Base-by-base conservation (phyloP, 2,329 filamentous ascomycete species). In the Coniochaeta sp. region DNA sequence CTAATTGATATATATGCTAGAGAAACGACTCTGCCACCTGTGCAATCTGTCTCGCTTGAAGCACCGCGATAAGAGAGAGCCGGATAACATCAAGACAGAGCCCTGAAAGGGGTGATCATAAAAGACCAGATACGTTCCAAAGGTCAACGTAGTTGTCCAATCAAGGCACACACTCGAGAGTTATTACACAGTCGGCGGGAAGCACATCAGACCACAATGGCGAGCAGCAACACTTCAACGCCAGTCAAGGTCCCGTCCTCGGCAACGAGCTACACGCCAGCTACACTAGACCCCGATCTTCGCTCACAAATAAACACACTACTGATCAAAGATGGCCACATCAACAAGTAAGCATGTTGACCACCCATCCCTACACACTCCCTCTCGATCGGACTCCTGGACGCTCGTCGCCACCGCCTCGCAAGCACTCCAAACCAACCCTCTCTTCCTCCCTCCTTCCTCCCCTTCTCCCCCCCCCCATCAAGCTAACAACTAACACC, bases 231-330 rank as follows among this genome's bases (percentile, higher is more conserved):
- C 34, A 75, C 81, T 38, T 76, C 82, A 32, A 83, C 83, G 24
- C 83, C 84, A 4, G 82, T 85, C 66, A 86, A 86, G 69, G 82
- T 88, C 56, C 82, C 85, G 16, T 73, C 81, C 7, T 80, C 81
- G 34, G 82, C 82, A n/a, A 77, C 83, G 3, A 81, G 77, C 65
- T 85, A 88, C 71, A 82, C 83, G 17, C 75, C 81, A 57, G 82
- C 83, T 6, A 88, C 83, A 9, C 78, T 84, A 60, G 85, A 88
- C 65, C 77, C 81, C 7, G 85, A 88, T 61, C 72, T 88, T 60
- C 77, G 85, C 24, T 87, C 84, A 2, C 79, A 86, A 65, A 84
- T 88, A 67, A 88, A 88, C 68, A 76, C 77, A 10, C 67, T 83
- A 14, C 73, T 88, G 26, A 74, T 88, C 36, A 76, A 77, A 44